phyloP scores from a whole-genome alignment of 2,329 filamentous ascomycete genomes.

The Plenodomus tracheiphilus region DNA sequence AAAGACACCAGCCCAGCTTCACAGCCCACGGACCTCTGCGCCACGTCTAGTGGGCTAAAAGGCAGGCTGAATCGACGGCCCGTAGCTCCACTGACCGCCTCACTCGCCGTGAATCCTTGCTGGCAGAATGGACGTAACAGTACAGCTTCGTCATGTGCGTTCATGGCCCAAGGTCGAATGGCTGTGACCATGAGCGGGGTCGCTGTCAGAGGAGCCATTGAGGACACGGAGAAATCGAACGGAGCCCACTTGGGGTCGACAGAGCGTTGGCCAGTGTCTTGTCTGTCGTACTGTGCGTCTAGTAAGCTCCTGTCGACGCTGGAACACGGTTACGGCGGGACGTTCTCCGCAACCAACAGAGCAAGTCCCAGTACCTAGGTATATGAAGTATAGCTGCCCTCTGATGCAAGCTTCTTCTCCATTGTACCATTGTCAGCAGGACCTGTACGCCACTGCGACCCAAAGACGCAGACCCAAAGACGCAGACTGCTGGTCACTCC shows the following conservation, averaged over 20 bases:
- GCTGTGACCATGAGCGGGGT: slow-evolving; percentile 21
- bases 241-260: slow-evolving; percentile 19
- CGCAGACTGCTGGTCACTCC: slow-evolving; percentile 5
- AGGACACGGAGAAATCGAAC: slow-evolving; percentile 21
- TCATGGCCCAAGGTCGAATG: too few relatives aligned
- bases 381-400: slow-evolving; percentile 38
- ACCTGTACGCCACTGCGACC: slow-evolving; percentile 9
- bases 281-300: slow-evolving; percentile 30
- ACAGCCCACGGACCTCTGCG: slow-evolving; percentile 2
- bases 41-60: slow-evolving; percentile 24
- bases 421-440: slow-evolving; percentile 9
- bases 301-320: slow-evolving; percentile 31
- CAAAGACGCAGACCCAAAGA: too few relatives aligned
- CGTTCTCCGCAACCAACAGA: slow-evolving; percentile 37
- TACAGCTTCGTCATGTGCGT: slow-evolving; percentile 26
- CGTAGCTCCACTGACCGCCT: slow-evolving; percentile 43
- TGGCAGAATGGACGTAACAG: slow-evolving; percentile 36
- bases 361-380: slow-evolving; percentile 20
- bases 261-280: slow-evolving; percentile 21
- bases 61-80: slow-evolving; percentile 43
- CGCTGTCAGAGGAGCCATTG: slow-evolving; percentile 20
- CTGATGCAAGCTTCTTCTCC: slow-evolving; percentile 8
- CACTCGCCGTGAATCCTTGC: slow-evolving; percentile 20
- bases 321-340: slow-evolving; percentile 43
- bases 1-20: slow-evolving; percentile 10